A percentile compares a stretch with the other conserved stretches of the same genome.
Evolutionary conservation across 2,329 filamentous ascomycete species (phyloP).

Genomic region (Fusarium piperis): DNA sequence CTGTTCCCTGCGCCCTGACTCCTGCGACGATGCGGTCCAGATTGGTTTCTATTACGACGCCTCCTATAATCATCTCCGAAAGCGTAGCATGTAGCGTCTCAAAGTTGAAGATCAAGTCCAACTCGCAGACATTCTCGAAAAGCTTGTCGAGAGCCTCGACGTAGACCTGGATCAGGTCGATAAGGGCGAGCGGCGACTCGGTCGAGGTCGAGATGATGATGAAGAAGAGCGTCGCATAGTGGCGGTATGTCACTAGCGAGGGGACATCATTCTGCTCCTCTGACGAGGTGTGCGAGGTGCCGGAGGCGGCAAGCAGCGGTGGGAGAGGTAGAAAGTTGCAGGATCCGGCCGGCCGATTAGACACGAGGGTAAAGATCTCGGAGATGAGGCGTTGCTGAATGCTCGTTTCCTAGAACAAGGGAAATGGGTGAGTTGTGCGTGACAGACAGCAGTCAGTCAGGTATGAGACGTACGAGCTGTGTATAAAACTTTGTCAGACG

Average conservation of each 20-base stretch:
- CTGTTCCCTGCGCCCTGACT: slow-evolving; percentile 79
- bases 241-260: slow-evolving; percentile 95
- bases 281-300: slow-evolving; percentile 71
- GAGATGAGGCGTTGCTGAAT: slow-evolving; percentile 97
- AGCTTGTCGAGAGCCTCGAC: slow-evolving; percentile 94
- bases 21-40: slow-evolving; percentile 88
- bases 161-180: slow-evolving; percentile 98
- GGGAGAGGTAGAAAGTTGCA: slow-evolving; percentile 95
- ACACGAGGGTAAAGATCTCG: slow-evolving; percentile 96
- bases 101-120: slow-evolving; percentile 99
- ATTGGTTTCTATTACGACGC: slow-evolving; percentile 92
- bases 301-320: slow-evolving; percentile 69
- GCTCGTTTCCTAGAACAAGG: slow-evolving; percentile 79
- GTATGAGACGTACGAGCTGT: slow-evolving; percentile 72
- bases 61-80: slow-evolving; percentile 94
- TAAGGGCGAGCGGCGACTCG: slow-evolving; percentile 92
- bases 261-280: slow-evolving; percentile 87
- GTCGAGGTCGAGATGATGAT: slow-evolving; percentile 97
- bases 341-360: slow-evolving; percentile 87
- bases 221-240: slow-evolving; percentile 98
- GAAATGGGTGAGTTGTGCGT: slow-evolving; percentile 8
- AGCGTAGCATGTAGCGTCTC: slow-evolving; percentile 93
- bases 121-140: slow-evolving; percentile 98
- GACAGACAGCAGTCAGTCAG: neutral
- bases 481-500: slow-evolving; percentile 99